These are phyloP conservation scores for Fulvia fulva DNA, from an alignment of 2,329 filamentous ascomycete species.

Conservation along the genomic window DNA sequence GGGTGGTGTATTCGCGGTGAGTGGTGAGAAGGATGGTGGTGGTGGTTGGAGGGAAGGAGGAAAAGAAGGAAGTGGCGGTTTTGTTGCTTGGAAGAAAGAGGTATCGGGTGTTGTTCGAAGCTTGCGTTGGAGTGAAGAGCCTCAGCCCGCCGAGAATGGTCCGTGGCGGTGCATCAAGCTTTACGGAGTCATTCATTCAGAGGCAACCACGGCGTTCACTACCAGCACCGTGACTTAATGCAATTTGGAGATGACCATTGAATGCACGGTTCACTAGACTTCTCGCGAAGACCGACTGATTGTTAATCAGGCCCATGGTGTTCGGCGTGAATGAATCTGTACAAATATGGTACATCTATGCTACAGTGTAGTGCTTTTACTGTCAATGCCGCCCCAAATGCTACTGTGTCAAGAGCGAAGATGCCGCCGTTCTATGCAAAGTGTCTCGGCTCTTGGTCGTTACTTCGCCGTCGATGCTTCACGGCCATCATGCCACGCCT, in stretches of 20 bases:
- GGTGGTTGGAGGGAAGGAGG: neutral
- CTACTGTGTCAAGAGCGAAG: neutral
- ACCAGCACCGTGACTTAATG: neutral
- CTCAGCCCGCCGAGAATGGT: neutral
- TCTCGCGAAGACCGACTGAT: too few relatives aligned
- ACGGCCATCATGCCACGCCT: conserved; percentile 45
- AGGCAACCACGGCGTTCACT: neutral
- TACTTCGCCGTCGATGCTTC: conserved; percentile 6
- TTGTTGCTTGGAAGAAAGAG: neutral
- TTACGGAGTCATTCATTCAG: neutral
- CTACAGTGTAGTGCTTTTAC: conserved; percentile 1
- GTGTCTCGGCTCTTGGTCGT: neutral
- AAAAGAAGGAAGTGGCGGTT: neutral
- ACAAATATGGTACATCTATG: conserved; percentile 20
- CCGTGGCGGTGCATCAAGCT: neutral
- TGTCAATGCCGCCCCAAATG: neutral
- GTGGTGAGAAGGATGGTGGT: neutral
- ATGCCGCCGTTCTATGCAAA: neutral
- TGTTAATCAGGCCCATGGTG: too few relatives aligned
- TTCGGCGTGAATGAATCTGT: conserved; percentile 2
- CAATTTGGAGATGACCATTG: neutral
- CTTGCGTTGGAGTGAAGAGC: neutral
- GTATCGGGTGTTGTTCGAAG: neutral
- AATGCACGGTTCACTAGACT: too few relatives aligned
- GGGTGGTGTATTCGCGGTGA: neutral